A percentile compares a stretch with the other conserved stretches of the same genome.
These are phyloP conservation scores for Ophiostoma novo-ulmi DNA, from an alignment of 2,329 filamentous ascomycete species.

Conservation along the genomic window DNA sequence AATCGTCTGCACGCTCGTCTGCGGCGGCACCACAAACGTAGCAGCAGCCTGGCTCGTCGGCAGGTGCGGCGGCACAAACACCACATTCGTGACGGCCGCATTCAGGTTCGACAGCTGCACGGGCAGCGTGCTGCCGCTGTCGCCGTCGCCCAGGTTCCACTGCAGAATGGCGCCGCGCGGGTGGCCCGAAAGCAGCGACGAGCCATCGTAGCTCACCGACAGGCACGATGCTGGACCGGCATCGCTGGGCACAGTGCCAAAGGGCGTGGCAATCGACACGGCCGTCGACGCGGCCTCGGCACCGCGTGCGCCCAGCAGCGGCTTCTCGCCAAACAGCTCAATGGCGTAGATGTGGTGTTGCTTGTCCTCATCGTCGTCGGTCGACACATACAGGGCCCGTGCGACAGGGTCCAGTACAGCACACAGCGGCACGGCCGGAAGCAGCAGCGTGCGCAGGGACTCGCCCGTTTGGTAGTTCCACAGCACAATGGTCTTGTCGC, in stretches of 20 bases:
- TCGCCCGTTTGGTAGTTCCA: constrained; percentile 86
- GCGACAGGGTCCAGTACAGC: constrained; percentile 75
- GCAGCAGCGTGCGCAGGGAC: constrained; percentile 73
- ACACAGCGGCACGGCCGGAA: constrained; percentile 67
- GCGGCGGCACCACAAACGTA: constrained; percentile 18
- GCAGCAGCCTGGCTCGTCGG: constrained; percentile 34
- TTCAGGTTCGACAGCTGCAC: constrained; percentile 67
- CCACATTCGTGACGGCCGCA: constrained; percentile 74
- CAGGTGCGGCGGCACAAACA: constrained; percentile 61
- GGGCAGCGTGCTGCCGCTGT: constrained; percentile 41
- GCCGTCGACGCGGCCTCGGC: constrained; percentile 53
- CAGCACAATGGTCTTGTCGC: constrained; percentile 81
- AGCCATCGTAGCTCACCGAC: constrained; percentile 75
- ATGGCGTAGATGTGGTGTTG: constrained; percentile 57
- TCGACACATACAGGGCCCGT: constrained; percentile 73
- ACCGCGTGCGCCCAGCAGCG: constrained; percentile 50
- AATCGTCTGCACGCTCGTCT: constrained; percentile 48
- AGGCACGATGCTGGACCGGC: constrained; percentile 64
- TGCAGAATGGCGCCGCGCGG: constrained; percentile 68
- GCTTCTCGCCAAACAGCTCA: constrained; percentile 60
- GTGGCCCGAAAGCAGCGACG: constrained; percentile 74
- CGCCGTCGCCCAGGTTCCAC: constrained; percentile 67
- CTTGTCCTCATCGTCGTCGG: constrained; percentile 55
- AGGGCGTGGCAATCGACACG: constrained; percentile 50
- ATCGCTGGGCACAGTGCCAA: constrained; percentile 56